These are phyloP conservation scores for Vigna angularis DNA, from an alignment of 306 rosid genomes.

Conservation along the genomic window DNA sequence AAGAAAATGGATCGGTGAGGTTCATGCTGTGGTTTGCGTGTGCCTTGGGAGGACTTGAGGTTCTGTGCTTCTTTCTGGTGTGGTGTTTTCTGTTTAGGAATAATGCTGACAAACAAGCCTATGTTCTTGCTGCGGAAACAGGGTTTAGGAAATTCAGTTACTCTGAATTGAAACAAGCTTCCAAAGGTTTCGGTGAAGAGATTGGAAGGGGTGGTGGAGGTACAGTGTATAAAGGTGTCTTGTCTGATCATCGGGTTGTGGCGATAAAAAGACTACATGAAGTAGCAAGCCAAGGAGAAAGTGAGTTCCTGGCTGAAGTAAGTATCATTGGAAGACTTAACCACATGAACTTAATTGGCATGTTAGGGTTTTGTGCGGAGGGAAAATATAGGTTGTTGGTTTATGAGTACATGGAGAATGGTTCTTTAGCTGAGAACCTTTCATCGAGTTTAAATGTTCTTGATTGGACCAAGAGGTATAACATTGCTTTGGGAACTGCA, in stretches of 20 bases:
- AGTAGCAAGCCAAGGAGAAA: constrained; percentile 23
- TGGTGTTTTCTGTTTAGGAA: constrained; percentile 35
- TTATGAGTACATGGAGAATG: constrained; percentile 45
- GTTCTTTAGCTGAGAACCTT: constrained; percentile 32
- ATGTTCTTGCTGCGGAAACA: constrained; percentile 23
- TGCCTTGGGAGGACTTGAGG: constrained; percentile 40
- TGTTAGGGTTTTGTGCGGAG: constrained; percentile 42
- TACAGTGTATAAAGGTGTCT: constrained; percentile 27
- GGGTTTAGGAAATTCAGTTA: constrained; percentile 35
- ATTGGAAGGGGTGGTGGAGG: constrained; percentile 44
- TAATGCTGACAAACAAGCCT: not conserved
- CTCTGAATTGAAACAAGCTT: constrained; percentile 31
- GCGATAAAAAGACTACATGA: constrained; percentile 23
- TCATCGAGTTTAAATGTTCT: constrained; percentile 6
- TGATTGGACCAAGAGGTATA: constrained; percentile 42
- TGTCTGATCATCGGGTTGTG: constrained; percentile 19
- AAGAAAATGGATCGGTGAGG: constrained; percentile 28
- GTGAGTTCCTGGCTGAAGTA: constrained; percentile 37
- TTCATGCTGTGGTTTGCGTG: constrained; percentile 34
- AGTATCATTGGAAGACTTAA: constrained; percentile 44
- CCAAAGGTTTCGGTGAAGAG: constrained; percentile 35
- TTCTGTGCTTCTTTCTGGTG: constrained; percentile 14
- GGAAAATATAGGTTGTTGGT: constrained; percentile 38
- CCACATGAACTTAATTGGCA: constrained; percentile 42
- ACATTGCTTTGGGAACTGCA: constrained; percentile 53